phyloP scores from a whole-genome alignment of 192 early-diverging fungal species.

The Podila horticola region DNA sequence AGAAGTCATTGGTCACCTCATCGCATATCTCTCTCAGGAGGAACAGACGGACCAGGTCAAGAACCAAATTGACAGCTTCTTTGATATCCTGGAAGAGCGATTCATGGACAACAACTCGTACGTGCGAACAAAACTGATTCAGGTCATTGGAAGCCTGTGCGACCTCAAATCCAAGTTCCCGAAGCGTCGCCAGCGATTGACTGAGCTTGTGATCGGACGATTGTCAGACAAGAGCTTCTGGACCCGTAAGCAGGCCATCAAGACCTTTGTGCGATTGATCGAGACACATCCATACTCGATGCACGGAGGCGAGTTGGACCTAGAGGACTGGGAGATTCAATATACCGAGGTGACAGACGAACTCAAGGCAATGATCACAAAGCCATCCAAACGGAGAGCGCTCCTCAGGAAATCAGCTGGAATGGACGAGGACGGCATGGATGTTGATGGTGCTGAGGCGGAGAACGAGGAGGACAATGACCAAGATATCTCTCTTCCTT shows the following conservation, averaged over 20 bases:
- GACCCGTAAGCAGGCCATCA: constrained; percentile 92
- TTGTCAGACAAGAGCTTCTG: constrained; percentile 91
- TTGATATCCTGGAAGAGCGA: constrained; percentile 92
- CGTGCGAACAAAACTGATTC: constrained; percentile 88
- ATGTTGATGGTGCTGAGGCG: constrained; percentile 37
- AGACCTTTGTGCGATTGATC: constrained; percentile 82
- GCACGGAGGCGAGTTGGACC: constrained; percentile 84
- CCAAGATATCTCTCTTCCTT: constrained; percentile 41
- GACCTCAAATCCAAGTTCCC: constrained; percentile 78
- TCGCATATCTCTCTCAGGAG: constrained; percentile 75
- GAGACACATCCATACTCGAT: constrained; percentile 90
- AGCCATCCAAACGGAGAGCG: constrained; percentile 28
- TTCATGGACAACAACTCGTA: constrained; percentile 91
- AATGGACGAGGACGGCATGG: constrained; percentile 40
- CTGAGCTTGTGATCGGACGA: constrained; percentile 76
- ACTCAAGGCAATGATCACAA: constrained; percentile 65
- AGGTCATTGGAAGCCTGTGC: constrained; percentile 82
- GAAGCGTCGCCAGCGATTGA: constrained; percentile 75
- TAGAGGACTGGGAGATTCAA: constrained; percentile 75
- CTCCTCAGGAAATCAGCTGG: constrained; percentile 18
- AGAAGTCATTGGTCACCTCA: constrained; percentile 90
- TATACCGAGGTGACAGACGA: constrained; percentile 73
- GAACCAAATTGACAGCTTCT: constrained; percentile 84
- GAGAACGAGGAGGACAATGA: constrained; percentile 34
- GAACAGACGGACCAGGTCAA: constrained; percentile 75